Evolutionary conservation across 352 stramenopile species (phyloP), one percentile per base, ranked within the genome.

Genomic region (Aphanomyces invadans): DNA sequence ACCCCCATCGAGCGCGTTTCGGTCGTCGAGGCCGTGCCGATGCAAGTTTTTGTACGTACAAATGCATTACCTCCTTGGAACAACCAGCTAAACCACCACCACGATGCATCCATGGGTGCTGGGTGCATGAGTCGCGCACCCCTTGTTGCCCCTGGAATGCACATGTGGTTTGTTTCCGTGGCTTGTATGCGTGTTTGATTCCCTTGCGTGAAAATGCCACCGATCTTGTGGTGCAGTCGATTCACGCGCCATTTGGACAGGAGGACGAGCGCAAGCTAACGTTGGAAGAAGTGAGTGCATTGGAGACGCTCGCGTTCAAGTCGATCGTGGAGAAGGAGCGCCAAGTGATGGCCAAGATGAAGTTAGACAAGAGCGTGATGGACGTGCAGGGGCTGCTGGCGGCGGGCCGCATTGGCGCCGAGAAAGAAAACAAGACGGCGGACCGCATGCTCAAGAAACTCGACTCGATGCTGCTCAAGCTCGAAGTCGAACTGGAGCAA

Each of bases 401-500:
- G 17, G 85, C 85, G n/a, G 85, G 85, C 26, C 81, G 85, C 68
- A 91, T 93, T 61, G 85, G 85, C 51, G 79, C 82, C 36, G 72
- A 74, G 4, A 71, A 85, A 55, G 90, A 95, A 65, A 94, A 96
- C 73, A 95, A 92, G 74, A 90, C 84, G n/a, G 79, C 96, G 39
- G 79, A 83, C 52, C 85, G 74, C 71, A 91, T 98, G 76, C 96
- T 97, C 76, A 88, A 92, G 72, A 86, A 87, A 55, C 79, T 98
- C 36, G 85, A 96, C 68, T 86, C 78, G 4, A 98, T 98, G 92
- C 79, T 98, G 45, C 91, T 87, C 28, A 97, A 91, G 66, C 84
- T 98, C 60, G 90, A 98, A 68, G 76, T 90, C 28, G 91, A 98
- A 70, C 85, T 98, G 17, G 90, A 96, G 28, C 88, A 97, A 71